Conservation (phyloP, 1,284 basidiomycete species). For the Cryptococcus jaspeensis region DNA sequence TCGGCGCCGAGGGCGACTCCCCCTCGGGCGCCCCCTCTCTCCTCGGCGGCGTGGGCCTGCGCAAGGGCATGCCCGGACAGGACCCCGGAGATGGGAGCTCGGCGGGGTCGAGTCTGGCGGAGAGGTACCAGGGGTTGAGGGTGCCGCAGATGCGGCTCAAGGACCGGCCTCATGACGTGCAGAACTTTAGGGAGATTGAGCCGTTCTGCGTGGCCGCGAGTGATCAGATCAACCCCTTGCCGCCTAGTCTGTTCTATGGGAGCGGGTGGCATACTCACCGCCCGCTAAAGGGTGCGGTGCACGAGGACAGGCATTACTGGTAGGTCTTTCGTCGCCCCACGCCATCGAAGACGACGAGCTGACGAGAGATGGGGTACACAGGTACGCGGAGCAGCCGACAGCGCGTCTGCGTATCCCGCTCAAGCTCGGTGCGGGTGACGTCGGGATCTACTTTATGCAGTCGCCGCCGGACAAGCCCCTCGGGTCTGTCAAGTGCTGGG, state of each 20-base stretch:
- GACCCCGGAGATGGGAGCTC: constrained; percentile 25
- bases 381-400: constrained; percentile 42
- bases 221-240: constrained; percentile 90
- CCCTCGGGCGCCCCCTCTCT: constrained; percentile 35
- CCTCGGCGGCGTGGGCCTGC: constrained; percentile 43
- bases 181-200: constrained; percentile 74
- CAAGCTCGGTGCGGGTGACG: constrained; percentile 54
- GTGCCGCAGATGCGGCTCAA: constrained; percentile 73
- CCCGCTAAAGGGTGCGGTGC: constrained; percentile 57
- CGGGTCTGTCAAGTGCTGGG: constrained; percentile 56
- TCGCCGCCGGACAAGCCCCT: constrained; percentile 51
- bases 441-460: constrained; percentile 56
- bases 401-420: constrained; percentile 48
- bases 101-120: constrained; percentile 16
- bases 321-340: constrained; percentile 31
- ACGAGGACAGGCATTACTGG: constrained; percentile 76
- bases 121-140: constrained; percentile 39
- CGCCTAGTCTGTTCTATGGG: constrained; percentile 81
- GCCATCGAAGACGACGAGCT: background rate
- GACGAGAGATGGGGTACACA: constrained; percentile 6
- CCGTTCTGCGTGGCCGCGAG: constrained; percentile 91
- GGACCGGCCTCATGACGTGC: constrained; percentile 62
- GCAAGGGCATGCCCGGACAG: constrained; percentile 45
- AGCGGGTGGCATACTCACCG: constrained; percentile 81
- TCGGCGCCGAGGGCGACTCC: constrained; percentile 49